Conservation (phyloP, 1,284 basidiomycete species). For the Psilocybe mexicana region DNA sequence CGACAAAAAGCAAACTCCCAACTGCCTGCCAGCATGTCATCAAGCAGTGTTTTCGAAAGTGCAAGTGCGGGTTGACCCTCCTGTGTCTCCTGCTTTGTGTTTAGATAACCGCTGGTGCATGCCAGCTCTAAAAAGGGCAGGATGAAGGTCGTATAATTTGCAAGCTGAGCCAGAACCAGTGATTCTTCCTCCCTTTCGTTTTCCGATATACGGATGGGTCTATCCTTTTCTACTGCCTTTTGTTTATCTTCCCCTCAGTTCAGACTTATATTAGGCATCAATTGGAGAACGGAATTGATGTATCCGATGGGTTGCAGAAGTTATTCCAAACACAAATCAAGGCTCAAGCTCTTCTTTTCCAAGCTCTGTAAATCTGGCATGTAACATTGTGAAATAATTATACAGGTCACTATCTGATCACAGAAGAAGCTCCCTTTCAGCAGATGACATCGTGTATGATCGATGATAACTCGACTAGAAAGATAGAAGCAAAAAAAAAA, state of each 20-base stretch:
- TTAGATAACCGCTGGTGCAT: conserved; percentile 12
- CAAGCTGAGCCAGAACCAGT: conserved; percentile 15
- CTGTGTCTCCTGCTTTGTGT: neutral
- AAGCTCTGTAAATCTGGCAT: neutral
- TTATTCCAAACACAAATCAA: too few relatives aligned
- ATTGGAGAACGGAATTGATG: too few relatives aligned
- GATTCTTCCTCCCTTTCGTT: neutral
- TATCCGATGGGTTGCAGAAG: too few relatives aligned
- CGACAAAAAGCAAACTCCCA: conserved; percentile 7
- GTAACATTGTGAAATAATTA: too few relatives aligned
- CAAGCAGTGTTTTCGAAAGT: conserved; percentile 7
- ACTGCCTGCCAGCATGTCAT: conserved; percentile 7
- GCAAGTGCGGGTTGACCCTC: neutral
- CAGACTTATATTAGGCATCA: neutral
- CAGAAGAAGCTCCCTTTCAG: too few relatives aligned
- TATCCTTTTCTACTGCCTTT: neutral
- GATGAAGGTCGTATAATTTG: conserved; percentile 17
- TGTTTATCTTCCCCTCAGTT: neutral
- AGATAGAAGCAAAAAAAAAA: neutral
- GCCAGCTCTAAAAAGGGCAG: conserved; percentile 10
- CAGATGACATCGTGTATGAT: neutral
- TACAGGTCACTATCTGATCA: neutral
- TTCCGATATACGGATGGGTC: neutral
- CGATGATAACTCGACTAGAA: neutral
- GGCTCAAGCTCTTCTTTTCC: neutral